Percentiles rank a stretch among this genome's conserved stretches.
These are phyloP conservation scores for Phytopythium mirpurense DNA, from an alignment of 352 stramenopile genomes.

Conservation along the genomic window DNA sequence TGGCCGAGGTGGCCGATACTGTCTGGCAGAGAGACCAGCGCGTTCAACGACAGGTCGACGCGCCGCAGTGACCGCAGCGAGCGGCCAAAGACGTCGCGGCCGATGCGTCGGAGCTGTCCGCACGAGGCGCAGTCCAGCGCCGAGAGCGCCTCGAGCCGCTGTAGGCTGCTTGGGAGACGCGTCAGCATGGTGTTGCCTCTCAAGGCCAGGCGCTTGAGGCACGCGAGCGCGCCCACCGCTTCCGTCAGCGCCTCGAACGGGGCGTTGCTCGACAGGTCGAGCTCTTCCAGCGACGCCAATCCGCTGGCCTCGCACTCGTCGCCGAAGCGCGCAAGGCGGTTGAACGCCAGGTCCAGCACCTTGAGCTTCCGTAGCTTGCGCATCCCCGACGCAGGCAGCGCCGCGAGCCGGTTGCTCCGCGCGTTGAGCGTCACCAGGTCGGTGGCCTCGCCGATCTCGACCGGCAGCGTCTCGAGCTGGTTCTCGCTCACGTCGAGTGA, in stretches of 20 bases:
- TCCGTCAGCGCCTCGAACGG: conserved; percentile 28
- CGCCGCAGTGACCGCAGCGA: conserved; percentile 24
- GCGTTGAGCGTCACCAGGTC: conserved; percentile 45
- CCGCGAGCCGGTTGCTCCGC: conserved; percentile 42
- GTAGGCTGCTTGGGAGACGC: conserved; percentile 34
- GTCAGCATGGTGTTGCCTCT: conserved; percentile 34
- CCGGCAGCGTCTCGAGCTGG: conserved; percentile 32
- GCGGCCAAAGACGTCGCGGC: conserved; percentile 39
- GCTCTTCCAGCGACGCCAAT: conserved; percentile 34
- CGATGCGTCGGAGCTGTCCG: conserved; percentile 36
- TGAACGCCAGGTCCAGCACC: conserved; percentile 44
- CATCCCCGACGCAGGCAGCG: conserved; percentile 16
- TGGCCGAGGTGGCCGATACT: conserved; percentile 28
- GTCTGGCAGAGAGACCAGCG: conserved; percentile 28
- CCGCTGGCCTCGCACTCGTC: conserved; percentile 27
- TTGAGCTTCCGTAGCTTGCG: conserved; percentile 28
- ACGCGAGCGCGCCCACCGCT: conserved; percentile 25
- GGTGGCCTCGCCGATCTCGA: conserved; percentile 43
- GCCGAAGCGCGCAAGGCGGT: conserved; percentile 38
- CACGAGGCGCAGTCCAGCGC: conserved; percentile 39
- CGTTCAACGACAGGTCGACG: conserved; percentile 43
- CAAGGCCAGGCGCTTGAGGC: conserved; percentile 30
- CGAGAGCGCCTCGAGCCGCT: conserved; percentile 29
- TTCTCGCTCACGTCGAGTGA: conserved; percentile 55
- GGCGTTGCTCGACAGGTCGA: conserved; percentile 47